phyloP scores from a whole-genome alignment of 768 basidiomycete genomes.

The Xanthoconium purpureum region DNA sequence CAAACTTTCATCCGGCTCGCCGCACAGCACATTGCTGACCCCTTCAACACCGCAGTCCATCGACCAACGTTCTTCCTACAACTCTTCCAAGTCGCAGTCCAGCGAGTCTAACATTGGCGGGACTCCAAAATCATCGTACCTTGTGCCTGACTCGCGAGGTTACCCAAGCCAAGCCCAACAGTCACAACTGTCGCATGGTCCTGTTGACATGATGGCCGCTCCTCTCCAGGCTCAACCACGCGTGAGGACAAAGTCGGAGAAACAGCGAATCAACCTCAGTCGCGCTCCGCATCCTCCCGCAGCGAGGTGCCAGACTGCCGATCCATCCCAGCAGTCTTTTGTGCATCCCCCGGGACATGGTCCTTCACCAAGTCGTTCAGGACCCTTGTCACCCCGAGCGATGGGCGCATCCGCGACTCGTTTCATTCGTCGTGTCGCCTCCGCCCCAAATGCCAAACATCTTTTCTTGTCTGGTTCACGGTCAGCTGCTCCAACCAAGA shows the following conservation, averaged over 20 bases:
- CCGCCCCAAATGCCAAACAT: slow-evolving; percentile 94
- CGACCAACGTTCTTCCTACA: slow-evolving; percentile 71
- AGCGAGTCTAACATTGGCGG: slow-evolving; percentile 57
- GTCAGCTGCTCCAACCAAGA: slow-evolving; percentile 61
- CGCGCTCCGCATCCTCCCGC: slow-evolving; percentile 39
- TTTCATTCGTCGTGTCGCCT: slow-evolving; percentile 93
- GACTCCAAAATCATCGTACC: slow-evolving; percentile 29
- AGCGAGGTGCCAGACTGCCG: slow-evolving; percentile 28
- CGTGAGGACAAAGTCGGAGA: slow-evolving; percentile 46
- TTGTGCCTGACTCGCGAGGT: slow-evolving; percentile 27
- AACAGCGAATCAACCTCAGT: slow-evolving; percentile 46
- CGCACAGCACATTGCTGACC: slow-evolving; percentile 48
- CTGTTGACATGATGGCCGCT: slow-evolving; percentile 18
- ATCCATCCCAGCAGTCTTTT: slow-evolving; percentile 42
- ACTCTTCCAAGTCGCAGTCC: slow-evolving; percentile 74
- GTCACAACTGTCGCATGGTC: slow-evolving; percentile 6
- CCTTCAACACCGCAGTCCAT: slow-evolving; percentile 51
- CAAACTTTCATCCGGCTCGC: slow-evolving; percentile 27
- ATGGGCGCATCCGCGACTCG: slow-evolving; percentile 77
- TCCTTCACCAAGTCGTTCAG: slow-evolving; percentile 38
- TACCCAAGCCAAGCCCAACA: slow-evolving; percentile 10
- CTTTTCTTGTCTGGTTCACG: slow-evolving; percentile 68
- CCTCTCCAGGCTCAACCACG: slow-evolving; percentile 27
- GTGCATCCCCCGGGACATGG: slow-evolving; percentile 23
- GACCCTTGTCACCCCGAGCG: slow-evolving; percentile 62